Evolutionary conservation across 2,329 filamentous ascomycete species (phyloP).

Genomic region (Ascochyta koolunga): DNA sequence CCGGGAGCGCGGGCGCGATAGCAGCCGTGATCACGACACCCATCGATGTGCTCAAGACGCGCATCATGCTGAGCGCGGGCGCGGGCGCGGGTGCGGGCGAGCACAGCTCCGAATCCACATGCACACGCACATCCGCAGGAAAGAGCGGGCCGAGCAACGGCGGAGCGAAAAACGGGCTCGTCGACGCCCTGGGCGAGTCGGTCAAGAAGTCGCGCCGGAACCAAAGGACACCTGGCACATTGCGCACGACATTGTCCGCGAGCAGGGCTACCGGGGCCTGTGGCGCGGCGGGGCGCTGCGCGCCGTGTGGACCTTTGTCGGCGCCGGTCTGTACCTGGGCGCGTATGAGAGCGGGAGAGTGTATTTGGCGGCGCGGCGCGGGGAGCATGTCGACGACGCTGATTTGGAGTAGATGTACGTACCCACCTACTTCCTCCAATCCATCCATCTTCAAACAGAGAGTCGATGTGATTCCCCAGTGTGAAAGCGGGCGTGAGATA

Average conservation of each 20-base stretch:
- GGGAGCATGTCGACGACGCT: constrained; percentile 47
- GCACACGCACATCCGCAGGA: too few relatives aligned
- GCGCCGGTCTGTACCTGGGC: constrained; percentile 82
- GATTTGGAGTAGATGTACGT: constrained; percentile 34
- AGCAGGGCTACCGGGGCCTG: constrained; percentile 73
- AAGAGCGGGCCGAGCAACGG: constrained; percentile 5
- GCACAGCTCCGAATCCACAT: background rate
- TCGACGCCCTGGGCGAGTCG: constrained; percentile 52
- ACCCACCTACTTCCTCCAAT: too few relatives aligned
- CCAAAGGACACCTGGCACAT: constrained; percentile 60
- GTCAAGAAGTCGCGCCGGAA: constrained; percentile 37
- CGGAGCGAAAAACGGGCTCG: constrained; percentile 25
- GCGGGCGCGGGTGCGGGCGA: background rate
- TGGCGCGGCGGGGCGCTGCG: constrained; percentile 79
- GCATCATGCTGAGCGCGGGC: constrained; percentile 74
- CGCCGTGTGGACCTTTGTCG: constrained; percentile 79
- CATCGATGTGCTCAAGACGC: constrained; percentile 86
- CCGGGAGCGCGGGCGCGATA: constrained; percentile 73
- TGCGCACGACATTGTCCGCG: constrained; percentile 67
- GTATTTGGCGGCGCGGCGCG: constrained; percentile 53
- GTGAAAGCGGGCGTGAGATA: too few relatives aligned
- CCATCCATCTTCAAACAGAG: too few relatives aligned
- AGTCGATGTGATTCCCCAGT: too few relatives aligned
- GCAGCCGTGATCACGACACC: constrained; percentile 86
- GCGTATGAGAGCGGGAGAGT: constrained; percentile 81